These are phyloP conservation scores for Podaxis pistillaris DNA, from an alignment of 768 basidiomycete species.

Conservation along the genomic window DNA sequence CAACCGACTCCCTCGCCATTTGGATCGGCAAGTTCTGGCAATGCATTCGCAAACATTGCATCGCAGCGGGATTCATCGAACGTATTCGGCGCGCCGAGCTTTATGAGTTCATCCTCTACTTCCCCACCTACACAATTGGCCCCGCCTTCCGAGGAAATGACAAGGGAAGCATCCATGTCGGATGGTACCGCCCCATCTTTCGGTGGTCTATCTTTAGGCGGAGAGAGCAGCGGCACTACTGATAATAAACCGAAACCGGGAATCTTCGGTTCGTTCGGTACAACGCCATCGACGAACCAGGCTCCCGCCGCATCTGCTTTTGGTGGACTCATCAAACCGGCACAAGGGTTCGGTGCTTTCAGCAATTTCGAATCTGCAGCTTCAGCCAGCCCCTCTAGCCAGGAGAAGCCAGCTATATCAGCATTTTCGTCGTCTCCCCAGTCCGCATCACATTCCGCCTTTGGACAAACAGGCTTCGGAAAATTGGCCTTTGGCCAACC, in stretches of 20 bases:
- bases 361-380: conserved; percentile 21
- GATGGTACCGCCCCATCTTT: conserved; percentile 38
- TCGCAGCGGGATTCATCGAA: conserved; percentile 9
- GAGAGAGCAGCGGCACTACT: conserved; percentile 24
- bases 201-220: conserved; percentile 34
- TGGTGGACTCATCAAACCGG: conserved; percentile 33
- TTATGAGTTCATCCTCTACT: conserved; percentile 21
- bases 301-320: conserved; percentile 24
- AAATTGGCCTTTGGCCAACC: conserved; percentile 35
- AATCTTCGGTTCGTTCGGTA: conserved; percentile 36
- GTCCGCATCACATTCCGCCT: conserved; percentile 15
- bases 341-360: conserved; percentile 36
- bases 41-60: conserved; percentile 18
- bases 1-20: conserved; percentile 16
- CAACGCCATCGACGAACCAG: conserved; percentile 22
- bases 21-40: conserved; percentile 27
- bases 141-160: conserved; percentile 30
- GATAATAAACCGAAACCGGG: conserved; percentile 27
- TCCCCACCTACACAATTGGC: conserved; percentile 16
- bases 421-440: conserved; percentile 19
- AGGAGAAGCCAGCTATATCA: conserved; percentile 16
- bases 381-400: conserved; percentile 3
- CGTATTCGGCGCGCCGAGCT: conserved; percentile 23
- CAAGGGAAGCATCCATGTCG: conserved; percentile 48
- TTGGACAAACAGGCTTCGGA: conserved; percentile 24